phyloP scores from a whole-genome alignment of 108 stramenopile species.

The Cyclotella atomus region DNA sequence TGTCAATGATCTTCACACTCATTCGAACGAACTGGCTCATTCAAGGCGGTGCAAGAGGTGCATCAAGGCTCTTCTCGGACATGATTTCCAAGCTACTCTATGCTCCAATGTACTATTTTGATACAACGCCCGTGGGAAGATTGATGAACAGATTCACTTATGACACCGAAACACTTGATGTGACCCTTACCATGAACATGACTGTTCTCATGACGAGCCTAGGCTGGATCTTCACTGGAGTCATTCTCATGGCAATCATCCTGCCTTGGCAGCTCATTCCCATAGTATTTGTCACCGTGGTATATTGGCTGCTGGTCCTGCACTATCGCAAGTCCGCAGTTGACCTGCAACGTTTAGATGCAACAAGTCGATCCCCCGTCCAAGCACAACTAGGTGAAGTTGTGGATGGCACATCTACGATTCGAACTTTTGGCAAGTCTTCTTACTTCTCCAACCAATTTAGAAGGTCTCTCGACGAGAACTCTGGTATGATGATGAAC shows the following conservation, averaged over 20 bases:
- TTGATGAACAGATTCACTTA: constrained; percentile 93
- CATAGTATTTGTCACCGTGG: constrained; percentile 47
- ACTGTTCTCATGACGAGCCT: constrained; percentile 67
- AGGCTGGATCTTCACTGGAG: constrained; percentile 65
- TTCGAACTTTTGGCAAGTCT: constrained; percentile 69
- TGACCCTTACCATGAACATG: constrained; percentile 69
- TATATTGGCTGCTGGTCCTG: constrained; percentile 65
- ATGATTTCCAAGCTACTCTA: constrained; percentile 62
- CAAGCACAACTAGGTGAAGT: constrained; percentile 81
- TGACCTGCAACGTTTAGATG: constrained; percentile 85
- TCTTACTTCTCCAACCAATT: constrained; percentile 64
- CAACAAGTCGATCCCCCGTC: constrained; percentile 72
- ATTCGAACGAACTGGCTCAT: constrained; percentile 64
- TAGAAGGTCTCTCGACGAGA: constrained; percentile 52
- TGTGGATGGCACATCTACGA: constrained; percentile 81
- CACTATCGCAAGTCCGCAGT: constrained; percentile 79
- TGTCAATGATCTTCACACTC: constrained; percentile 56
- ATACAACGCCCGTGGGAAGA: constrained; percentile 93
- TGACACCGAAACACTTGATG: constrained; percentile 83
- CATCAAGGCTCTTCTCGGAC: constrained; percentile 21
- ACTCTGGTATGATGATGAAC: constrained; percentile 74
- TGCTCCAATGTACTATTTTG: constrained; percentile 91
- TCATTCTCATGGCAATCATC: constrained; percentile 62
- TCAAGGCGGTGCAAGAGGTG: constrained; percentile 41
- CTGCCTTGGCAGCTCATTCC: constrained; percentile 69